Conservation (phyloP, 495 filamentous ascomycete species). For the Penicillium soppii region DNA sequence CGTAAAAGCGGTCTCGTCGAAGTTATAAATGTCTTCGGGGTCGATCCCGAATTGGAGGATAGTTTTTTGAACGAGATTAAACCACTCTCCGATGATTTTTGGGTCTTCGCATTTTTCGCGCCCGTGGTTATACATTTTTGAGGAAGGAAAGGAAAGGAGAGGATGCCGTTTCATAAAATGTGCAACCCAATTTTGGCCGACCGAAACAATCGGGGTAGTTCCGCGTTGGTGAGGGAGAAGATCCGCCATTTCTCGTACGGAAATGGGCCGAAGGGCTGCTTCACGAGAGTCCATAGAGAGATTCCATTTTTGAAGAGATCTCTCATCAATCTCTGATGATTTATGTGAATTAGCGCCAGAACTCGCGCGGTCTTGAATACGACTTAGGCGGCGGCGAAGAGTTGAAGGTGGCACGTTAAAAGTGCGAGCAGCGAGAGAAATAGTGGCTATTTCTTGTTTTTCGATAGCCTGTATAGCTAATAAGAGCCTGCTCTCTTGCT, state of each 20-base stretch:
- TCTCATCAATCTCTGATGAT: not conserved
- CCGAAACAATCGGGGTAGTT: not conserved
- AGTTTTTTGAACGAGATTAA: too few relatives aligned
- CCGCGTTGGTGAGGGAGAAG: not conserved
- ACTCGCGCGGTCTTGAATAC: too few relatives aligned
- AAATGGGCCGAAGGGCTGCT: not conserved
- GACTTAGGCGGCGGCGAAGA: too few relatives aligned
- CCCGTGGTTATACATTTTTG: not conserved
- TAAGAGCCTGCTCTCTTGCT: too few relatives aligned
- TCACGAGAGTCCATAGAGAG: not conserved
- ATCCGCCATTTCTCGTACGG: not conserved
- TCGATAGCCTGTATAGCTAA: too few relatives aligned
- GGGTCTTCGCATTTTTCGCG: not conserved
- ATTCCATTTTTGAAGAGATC: not conserved
- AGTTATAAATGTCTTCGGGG: conserved; percentile 4
- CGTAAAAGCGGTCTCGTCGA: conserved; percentile 4
- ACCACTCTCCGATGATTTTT: not conserved
- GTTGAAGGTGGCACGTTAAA: too few relatives aligned
- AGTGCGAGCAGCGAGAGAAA: too few relatives aligned
- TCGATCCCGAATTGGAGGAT: too few relatives aligned
- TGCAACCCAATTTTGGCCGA: not conserved
- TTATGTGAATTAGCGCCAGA: not conserved
- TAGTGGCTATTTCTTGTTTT: too few relatives aligned
- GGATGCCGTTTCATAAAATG: not conserved
- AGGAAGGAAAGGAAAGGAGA: not conserved